These are phyloP conservation scores for Panus rudis DNA, from an alignment of 768 basidiomycete genomes.

Conservation along the genomic window DNA sequence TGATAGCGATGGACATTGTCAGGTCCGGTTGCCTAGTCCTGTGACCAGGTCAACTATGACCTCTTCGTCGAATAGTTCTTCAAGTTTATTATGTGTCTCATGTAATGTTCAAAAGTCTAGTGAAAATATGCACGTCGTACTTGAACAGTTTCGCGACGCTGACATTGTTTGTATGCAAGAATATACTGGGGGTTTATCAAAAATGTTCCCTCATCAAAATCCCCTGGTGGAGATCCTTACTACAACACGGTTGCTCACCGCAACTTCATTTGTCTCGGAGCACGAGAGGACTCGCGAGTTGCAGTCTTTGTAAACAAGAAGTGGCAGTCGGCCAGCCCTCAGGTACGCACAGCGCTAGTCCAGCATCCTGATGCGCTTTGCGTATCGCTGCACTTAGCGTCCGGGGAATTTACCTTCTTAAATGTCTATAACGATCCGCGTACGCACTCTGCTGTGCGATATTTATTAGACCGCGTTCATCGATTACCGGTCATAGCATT, in stretches of 20 bases:
- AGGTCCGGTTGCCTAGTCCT: neutral
- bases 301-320: slow-evolving; percentile 3
- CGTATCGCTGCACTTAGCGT: neutral
- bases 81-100: slow-evolving; percentile 1
- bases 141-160: slow-evolving; percentile 1
- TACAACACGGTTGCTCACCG: slow-evolving; percentile 1
- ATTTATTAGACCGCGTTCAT: neutral
- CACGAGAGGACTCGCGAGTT: neutral
- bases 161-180: slow-evolving; percentile 10
- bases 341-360: neutral
- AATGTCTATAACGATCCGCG: slow-evolving; percentile 8
- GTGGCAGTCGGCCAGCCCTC: neutral
- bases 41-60: neutral
- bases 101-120: slow-evolving; percentile 6
- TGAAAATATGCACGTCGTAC: neutral
- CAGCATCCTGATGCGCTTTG: slow-evolving; percentile 1
- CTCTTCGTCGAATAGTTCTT: neutral
- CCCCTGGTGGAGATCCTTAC: slow-evolving; percentile 2
- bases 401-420: neutral
- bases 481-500: neutral
- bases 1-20: neutral
- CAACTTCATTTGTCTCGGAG: slow-evolving; percentile 2
- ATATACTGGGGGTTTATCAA: slow-evolving; percentile 7
- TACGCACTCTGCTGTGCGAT: neutral
- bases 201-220: slow-evolving; percentile 4